Evolutionary conservation across 2,329 filamentous ascomycete genomes (phyloP), one percentile per base, ranked within the genome.

Genomic region (Grosmannia penicillata): DNA sequence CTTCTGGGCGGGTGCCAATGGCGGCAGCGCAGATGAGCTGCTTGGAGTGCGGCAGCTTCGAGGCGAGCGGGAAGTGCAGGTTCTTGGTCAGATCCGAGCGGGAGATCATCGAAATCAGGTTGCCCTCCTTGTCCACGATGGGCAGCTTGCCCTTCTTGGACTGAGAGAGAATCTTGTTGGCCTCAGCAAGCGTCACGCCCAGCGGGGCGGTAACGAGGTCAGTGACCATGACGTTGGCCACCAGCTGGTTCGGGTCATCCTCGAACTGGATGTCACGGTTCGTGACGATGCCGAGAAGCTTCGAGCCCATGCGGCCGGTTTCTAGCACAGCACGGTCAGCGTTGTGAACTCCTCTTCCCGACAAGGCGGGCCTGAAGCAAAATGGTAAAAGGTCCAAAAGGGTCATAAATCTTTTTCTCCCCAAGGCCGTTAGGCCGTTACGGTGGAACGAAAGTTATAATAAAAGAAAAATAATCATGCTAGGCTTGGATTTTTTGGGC

Each of bases 371-470:
- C n/a, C n/a, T 24, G 34, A 34, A 10, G 8, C 13, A 26, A 33
- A 33, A 22, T 9, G n/a, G 7, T 15, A 9, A n/a, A 37, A 4
- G 11, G 2, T 14, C 13, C 6, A 11, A 18, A 18, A 21, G 21
- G 19, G 28, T 39, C 46, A 47, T 47, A 46, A 42, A 45, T 41
- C 36, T 65, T 48, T 63, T 62, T 69, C 63, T 94, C 86, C 84
- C 74, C 86, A 94, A 68, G 72, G 84, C 82, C 73, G 72, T 77
- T 66, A 72, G 71, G 78, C 82, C 81, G 75, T 43, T 79, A 72
- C 84, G 85, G 91, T 89, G 89, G 91, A 98, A 98, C 91, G 91
- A 98, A 98, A 98, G 91, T 96, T 96, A 95, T 43, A 43, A 82
- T 63, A 68, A 72, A 70, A 67, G 63, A 70, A 68, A 75, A 73